Base-by-base conservation (phyloP, 2,329 filamentous ascomycete species). In the Hymenoscyphus fructigenus region DNA sequence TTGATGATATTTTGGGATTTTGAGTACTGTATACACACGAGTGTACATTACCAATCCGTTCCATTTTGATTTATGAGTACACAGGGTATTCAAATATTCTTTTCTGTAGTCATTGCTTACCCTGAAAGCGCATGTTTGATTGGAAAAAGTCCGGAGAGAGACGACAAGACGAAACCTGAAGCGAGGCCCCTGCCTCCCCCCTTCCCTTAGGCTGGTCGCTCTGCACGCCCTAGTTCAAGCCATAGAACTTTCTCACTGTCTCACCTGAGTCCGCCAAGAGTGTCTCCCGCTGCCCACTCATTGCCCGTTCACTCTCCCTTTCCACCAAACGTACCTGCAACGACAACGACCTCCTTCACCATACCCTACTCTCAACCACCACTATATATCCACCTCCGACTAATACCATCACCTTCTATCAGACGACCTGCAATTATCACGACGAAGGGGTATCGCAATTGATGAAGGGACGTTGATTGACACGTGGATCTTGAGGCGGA, bases 381-480 rank as follows among this genome's bases (percentile, higher is more conserved):
- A 58, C 32, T 15, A 58, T 32, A 36, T 15, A 34, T 29, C 57
- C 32, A 32, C 55, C 17, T 17, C 28, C 57, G n/a, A 58, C 28
- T 23, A 20, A 58, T 58, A 29, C 55, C 28, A 9, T n/a, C 26
- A 32, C 17, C 9, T 28, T 57, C 29, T 12, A 57, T 2, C 28
- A 32, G 20, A n/a, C 3, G 10, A 53, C 20, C 10, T 26, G 20
- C 20, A 23, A 23, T 14, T 17, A 32, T 57, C 26, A 34, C 20
- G 23, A 29, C 47, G 57, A 61, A 36, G 15, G 34, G 64, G 55
- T 23, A 20, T 36, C 59, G 53, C 59, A 17, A 66, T 66, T 68
- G 65, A 70, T 65, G 67, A 67, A 32, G 56, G 64, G 60, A 23
- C 59, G 20, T 63, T 69, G 62, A 66, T n/a, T 61, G 58, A 60